Evolutionary conservation across 495 filamentous ascomycete species (phyloP).

Genomic region (Acidomyces sp.): DNA sequence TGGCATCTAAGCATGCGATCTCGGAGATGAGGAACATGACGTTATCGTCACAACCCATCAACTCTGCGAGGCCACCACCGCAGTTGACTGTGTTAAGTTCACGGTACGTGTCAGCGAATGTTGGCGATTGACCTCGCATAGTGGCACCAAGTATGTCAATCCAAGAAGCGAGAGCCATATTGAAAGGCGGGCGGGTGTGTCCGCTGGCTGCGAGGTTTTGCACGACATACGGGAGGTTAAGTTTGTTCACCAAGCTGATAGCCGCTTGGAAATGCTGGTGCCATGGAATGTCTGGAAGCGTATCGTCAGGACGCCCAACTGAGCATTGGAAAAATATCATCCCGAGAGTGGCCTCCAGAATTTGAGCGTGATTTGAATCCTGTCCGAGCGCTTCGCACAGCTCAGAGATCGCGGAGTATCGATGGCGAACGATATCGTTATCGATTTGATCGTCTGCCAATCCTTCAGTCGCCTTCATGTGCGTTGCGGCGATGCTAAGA

Average conservation of each 20-base stretch:
- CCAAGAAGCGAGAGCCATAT: slow-evolving; percentile 90
- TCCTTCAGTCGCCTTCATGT: slow-evolving; percentile 67
- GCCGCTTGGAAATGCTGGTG: slow-evolving; percentile 91
- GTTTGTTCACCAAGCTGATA: slow-evolving; percentile 63
- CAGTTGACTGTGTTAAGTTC: slow-evolving; percentile 67
- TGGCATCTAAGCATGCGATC: slow-evolving; percentile 83
- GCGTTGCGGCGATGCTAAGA: slow-evolving; percentile 87
- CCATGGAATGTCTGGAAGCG: slow-evolving; percentile 90
- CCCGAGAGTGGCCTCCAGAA: slow-evolving; percentile 84
- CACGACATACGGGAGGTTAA: slow-evolving; percentile 59
- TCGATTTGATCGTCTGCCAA: slow-evolving; percentile 66
- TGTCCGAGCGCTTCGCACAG: slow-evolving; percentile 70
- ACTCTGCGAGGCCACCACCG: slow-evolving; percentile 66
- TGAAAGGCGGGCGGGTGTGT: slow-evolving; percentile 65
- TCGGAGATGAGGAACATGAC: slow-evolving; percentile 98
- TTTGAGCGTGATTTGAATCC: slow-evolving; percentile 72
- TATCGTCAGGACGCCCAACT: slow-evolving; percentile 73
- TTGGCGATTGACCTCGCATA: slow-evolving; percentile 73
- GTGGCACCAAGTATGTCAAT: slow-evolving; percentile 94
- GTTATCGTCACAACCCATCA: slow-evolving; percentile 96
- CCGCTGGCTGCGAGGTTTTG: slow-evolving; percentile 41
- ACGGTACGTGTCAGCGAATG: slow-evolving; percentile 84
- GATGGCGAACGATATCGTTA: slow-evolving; percentile 85
- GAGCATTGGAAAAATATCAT: slow-evolving; percentile 98
- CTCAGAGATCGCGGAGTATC: slow-evolving; percentile 73